These are phyloP conservation scores for Kodamaea nitidulidarum DNA, from an alignment of 805 yeast genomes.

Conservation along the genomic window DNA sequence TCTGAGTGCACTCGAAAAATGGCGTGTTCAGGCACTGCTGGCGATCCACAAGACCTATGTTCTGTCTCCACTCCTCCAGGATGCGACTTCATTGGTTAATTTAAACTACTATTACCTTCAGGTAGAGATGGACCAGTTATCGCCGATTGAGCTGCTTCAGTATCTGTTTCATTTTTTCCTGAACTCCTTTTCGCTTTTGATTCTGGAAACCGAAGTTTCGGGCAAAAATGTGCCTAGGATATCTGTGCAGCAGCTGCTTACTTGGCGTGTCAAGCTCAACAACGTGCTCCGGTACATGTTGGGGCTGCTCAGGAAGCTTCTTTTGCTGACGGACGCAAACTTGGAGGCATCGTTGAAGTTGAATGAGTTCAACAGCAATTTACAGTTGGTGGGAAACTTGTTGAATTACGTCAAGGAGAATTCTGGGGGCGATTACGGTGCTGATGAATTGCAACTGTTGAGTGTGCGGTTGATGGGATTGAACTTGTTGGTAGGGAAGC, in stretches of 20 bases:
- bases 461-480: slow-evolving; percentile 18
- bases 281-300: slow-evolving; percentile 31
- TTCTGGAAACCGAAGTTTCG: slow-evolving; percentile 16
- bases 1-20: slow-evolving; percentile 33
- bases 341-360: slow-evolving; percentile 21
- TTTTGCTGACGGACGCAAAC: slow-evolving; percentile 3
- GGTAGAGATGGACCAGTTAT: slow-evolving; percentile 39
- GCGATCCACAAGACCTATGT: slow-evolving; percentile 25
- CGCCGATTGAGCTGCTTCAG: slow-evolving; percentile 35
- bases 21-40: slow-evolving; percentile 32
- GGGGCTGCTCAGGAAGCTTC: slow-evolving; percentile 19
- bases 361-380: slow-evolving; percentile 30
- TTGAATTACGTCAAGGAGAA: slow-evolving; percentile 20
- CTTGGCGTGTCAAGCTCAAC: slow-evolving; percentile 35
- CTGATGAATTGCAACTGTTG: slow-evolving; percentile 14
- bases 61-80: slow-evolving; percentile 27
- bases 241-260: slow-evolving; percentile 23
- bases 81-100: slow-evolving; percentile 31
- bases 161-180: slow-evolving; percentile 40
- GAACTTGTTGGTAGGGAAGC: slow-evolving; percentile 16
- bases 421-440: slow-evolving; percentile 4
- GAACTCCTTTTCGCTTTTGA: slow-evolving; percentile 34
- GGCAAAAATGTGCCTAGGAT: slow-evolving; percentile 15
- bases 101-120: slow-evolving; percentile 37
- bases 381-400: slow-evolving; percentile 31